Base-by-base conservation (phyloP, 768 basidiomycete genomes). In the Trametes cinnabarina region DNA sequence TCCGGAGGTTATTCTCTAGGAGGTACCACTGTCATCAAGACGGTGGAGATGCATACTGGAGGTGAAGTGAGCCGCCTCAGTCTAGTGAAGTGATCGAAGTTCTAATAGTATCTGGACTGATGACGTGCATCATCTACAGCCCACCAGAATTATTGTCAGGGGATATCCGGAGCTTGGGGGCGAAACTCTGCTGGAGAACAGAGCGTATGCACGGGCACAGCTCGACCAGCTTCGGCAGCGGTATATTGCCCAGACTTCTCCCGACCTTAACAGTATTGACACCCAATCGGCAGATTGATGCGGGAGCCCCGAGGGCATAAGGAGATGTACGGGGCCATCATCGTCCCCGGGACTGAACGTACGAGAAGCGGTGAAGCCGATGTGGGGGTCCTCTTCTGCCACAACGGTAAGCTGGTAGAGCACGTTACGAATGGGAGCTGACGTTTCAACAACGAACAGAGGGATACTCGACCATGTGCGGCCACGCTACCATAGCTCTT, bases 381-480 rank as follows among this genome's bases (percentile, higher is more conserved):
- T 63, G 73, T 77, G 15, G 76, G 73, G 2, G 76, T 77, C n/a
- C 55, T 77, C 26, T 77, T 76, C 58, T 75, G 72, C 57, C 75
- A 77, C 58, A 77, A 77, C 58, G 73, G 74, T 76, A 35, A 32
- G 7, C 30, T n/a, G 65, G 60, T 17, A 1, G 2, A 6, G 40
- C 2, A 10, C 12, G 20, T 44, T 20, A 4, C 35, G 20, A 9
- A 3, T 17, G 15, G 30, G 26, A n/a, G 20, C n/a, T 17, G 5
- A 22, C 19, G 25, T 43, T 15, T n/a, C 9, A n/a, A 17, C 40
- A 14, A 10, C 1, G 11, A 15, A 26, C 48, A 75, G 75, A 75
- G 65, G 75, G 75, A 0, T 77, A 74, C 60, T 76, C 74, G 12
- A 76, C 75, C 9, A 77, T 77, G 75, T 77, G 75, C 47, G 75